These are phyloP conservation scores for Penicillium sp. DNA, from an alignment of 2,329 filamentous ascomycete genomes.

Conservation along the genomic window DNA sequence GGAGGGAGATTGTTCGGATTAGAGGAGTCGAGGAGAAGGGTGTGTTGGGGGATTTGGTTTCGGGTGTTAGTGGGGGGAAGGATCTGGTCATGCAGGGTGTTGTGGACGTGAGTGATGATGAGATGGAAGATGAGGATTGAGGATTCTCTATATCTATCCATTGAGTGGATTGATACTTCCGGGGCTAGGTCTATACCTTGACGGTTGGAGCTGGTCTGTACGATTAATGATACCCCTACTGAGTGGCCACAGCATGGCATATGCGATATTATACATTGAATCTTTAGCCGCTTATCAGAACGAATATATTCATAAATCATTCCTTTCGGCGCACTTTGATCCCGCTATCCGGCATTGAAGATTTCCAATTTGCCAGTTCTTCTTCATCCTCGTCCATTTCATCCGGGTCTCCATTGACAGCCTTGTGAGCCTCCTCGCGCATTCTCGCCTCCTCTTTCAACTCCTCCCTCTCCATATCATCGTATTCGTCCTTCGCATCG, in stretches of 20 bases:
- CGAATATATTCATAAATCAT: conserved; percentile 9
- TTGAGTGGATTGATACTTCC: neutral
- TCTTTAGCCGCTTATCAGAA: neutral
- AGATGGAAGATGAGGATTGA: conserved; percentile 42
- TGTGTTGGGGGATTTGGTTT: conserved; percentile 42
- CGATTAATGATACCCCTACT: conserved; percentile 21
- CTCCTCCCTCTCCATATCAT: conserved; percentile 72
- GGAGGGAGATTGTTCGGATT: conserved; percentile 68
- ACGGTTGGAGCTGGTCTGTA: conserved; percentile 1
- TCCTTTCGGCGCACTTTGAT: conserved; percentile 69
- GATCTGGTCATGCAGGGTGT: conserved; percentile 25
- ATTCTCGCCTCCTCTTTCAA: conserved; percentile 72
- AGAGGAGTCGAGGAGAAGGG: conserved; percentile 52
- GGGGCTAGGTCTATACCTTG: neutral
- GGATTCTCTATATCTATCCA: neutral
- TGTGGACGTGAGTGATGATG: conserved; percentile 50
- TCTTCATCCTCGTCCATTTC: conserved; percentile 39
- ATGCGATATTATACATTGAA: conserved; percentile 15
- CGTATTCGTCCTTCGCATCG: conserved; percentile 83
- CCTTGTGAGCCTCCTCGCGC: conserved; percentile 37
- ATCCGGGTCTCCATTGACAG: conserved; percentile 26
- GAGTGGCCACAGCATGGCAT: conserved; percentile 3
- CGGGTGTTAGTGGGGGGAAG: conserved; percentile 23
- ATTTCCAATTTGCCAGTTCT: conserved; percentile 28
- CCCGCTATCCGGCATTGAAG: conserved; percentile 59